Evolutionary conservation across 108 stramenopile genomes (phyloP), one percentile per base, ranked within the genome.

Genomic region (Mayamaea pseudoterrestris): DNA sequence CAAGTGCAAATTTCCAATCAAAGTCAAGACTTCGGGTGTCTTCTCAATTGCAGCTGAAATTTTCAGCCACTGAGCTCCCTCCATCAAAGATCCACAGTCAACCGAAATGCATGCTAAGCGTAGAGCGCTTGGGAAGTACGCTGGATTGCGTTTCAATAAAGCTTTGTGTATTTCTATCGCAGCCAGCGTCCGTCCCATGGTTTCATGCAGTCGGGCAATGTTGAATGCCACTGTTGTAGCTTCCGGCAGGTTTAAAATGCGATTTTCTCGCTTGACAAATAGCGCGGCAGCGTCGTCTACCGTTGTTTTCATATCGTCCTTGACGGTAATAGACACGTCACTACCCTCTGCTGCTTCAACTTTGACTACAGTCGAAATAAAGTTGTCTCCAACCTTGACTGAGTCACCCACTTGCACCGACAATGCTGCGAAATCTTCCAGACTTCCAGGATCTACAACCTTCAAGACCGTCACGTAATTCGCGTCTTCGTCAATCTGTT

Each of bases 151-250:
- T 51, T 86, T 86, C 18, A 84, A 45, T 35, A 91, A 82, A 5
- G 83, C 81, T 50, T 86, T 91, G 67, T 91, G 90, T 27, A 91
- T 65, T 41, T 86, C 84, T 13, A 82, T 69, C 8, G 90, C 90
- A 21, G 81, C 74, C 17, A 83, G 45, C 36, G 76, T 75, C 21
- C 77, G 47, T 30, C 82, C 84, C 5, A 66, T 59, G 13, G 73
- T 57, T 68, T 91, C 90, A 55, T 86, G 83, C 16, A 84, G 66
- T 9, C 90, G 66, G 5, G 90, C 90, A 30, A 91, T 49, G 51
- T 91, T 91, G 70, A 91, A 91, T 2, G 76, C 77, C 51, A 86
- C 66, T 47, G 73, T 86, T 31, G 83, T 77, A 7, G 83, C 71
- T 17, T 55, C 46, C 1, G 73, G 55, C 35, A 71, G 58, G 13